These are phyloP conservation scores for Cubamyces lactineus DNA, from an alignment of 768 basidiomycete species.

Conservation along the genomic window DNA sequence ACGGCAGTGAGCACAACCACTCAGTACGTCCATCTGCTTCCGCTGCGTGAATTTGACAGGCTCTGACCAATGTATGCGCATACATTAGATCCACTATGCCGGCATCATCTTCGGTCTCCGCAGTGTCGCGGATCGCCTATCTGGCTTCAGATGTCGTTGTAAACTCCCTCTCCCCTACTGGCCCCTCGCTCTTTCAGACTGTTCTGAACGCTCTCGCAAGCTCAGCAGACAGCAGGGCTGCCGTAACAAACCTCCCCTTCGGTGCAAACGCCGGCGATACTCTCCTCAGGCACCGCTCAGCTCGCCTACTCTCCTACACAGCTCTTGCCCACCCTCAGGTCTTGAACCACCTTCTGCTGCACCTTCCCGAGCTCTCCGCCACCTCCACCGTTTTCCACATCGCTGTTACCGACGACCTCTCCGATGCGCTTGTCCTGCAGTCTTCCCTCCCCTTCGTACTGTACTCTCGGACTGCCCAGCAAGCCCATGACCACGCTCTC, in stretches of 20 bases:
- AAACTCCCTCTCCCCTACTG: conserved; percentile 53
- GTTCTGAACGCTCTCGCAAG: conserved; percentile 30
- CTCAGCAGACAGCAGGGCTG: conserved; percentile 24
- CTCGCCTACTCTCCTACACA: conserved; percentile 63
- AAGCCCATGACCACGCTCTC: conserved; percentile 89
- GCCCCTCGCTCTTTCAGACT: conserved; percentile 46
- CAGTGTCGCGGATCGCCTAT: conserved; percentile 73
- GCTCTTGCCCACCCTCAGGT: conserved; percentile 53
- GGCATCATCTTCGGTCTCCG: conserved; percentile 32
- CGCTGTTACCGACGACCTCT: conserved; percentile 61
- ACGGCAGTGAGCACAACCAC: background rate
- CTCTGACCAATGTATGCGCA: conserved; percentile 12
- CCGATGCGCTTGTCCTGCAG: conserved; percentile 75
- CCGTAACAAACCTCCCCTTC: conserved; percentile 52
- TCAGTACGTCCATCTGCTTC: background rate
- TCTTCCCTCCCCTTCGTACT: conserved; percentile 83
- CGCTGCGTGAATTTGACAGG: background rate
- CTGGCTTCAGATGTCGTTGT: conserved; percentile 69
- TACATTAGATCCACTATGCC: conserved; percentile 21
- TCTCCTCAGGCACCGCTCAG: conserved; percentile 48
- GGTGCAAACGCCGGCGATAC: conserved; percentile 68
- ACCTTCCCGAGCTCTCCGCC: conserved; percentile 67
- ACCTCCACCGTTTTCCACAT: conserved; percentile 74
- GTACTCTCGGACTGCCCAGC: conserved; percentile 73
- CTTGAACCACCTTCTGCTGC: conserved; percentile 63